A percentile compares a stretch with the other conserved stretches of the same genome.
phyloP scores from a whole-genome alignment of 2,329 filamentous ascomycete genomes.

The Colletotrichum siamense region DNA sequence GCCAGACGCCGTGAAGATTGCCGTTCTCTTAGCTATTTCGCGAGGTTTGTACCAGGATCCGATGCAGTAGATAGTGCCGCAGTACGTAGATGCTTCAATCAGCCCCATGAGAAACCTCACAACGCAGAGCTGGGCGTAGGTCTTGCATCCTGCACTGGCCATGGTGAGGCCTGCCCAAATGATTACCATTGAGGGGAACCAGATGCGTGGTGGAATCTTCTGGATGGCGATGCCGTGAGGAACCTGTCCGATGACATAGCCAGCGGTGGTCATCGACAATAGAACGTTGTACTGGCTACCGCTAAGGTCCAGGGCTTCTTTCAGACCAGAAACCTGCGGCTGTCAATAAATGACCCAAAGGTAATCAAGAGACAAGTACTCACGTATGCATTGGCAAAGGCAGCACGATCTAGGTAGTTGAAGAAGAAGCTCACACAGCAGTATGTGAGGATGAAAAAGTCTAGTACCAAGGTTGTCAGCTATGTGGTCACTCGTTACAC shows the following conservation, averaged over 20 bases:
- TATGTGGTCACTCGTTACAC: background rate
- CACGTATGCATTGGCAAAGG: background rate
- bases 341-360: background rate
- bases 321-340: background rate
- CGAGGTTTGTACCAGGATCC: background rate
- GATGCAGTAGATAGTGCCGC: background rate
- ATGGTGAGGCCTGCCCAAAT: background rate
- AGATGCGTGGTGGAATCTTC: background rate
- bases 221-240: background rate
- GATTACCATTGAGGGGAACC: background rate
- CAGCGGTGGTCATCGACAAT: background rate
- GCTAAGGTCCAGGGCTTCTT: background rate
- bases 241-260: background rate
- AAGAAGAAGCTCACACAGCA: background rate
- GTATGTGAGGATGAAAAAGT: background rate
- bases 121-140: background rate
- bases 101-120: background rate
- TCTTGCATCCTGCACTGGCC: background rate
- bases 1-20: background rate
- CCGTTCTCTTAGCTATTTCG: background rate
- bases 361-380: background rate
- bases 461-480: background rate
- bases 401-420: background rate
- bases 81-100: background rate
- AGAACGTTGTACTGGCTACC: background rate